Evolutionary conservation across 2,329 filamentous ascomycete species (phyloP).

Genomic region (Nigrospora sphaerica): DNA sequence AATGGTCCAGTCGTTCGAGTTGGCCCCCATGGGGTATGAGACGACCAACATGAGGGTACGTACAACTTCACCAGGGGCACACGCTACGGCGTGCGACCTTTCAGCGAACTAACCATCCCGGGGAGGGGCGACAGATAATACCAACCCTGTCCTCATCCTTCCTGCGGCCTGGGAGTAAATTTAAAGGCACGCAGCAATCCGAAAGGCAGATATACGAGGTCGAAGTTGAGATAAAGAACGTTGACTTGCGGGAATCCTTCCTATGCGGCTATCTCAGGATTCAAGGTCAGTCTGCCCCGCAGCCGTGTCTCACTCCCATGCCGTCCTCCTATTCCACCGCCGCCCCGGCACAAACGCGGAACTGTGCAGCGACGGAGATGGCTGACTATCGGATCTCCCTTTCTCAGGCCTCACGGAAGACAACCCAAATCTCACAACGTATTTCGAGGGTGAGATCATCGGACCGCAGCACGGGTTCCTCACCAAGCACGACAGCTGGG

Average conservation of each 20-base stretch:
- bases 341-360: not conserved
- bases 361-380: no score
- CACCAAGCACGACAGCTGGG: slow-evolving; percentile 85
- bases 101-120: no score
- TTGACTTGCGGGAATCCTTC: slow-evolving; percentile 89
- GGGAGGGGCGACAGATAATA: slow-evolving; percentile 46
- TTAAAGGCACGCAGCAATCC: slow-evolving; percentile 85
- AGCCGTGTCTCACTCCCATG: slow-evolving; percentile 6
- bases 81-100: no score
- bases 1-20: no score
- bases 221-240: slow-evolving; percentile 93
- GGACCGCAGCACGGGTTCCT: slow-evolving; percentile 91
- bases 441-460: slow-evolving; percentile 97
- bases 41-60: no score
- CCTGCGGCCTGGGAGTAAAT: slow-evolving; percentile 79
- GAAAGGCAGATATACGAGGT: slow-evolving; percentile 92
- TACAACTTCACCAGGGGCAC: no score
- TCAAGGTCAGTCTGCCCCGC: slow-evolving; percentile 57
- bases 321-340: not conserved
- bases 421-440: slow-evolving; percentile 95
- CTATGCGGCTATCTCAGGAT: slow-evolving; percentile 93
- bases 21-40: no score
- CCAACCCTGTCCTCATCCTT: slow-evolving; percentile 80
- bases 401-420: slow-evolving; percentile 78
- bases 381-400: not conserved